Evolutionary conservation across 805 yeast species (phyloP), one percentile per base, ranked within the genome.

Genomic region (Candida awuae): DNA sequence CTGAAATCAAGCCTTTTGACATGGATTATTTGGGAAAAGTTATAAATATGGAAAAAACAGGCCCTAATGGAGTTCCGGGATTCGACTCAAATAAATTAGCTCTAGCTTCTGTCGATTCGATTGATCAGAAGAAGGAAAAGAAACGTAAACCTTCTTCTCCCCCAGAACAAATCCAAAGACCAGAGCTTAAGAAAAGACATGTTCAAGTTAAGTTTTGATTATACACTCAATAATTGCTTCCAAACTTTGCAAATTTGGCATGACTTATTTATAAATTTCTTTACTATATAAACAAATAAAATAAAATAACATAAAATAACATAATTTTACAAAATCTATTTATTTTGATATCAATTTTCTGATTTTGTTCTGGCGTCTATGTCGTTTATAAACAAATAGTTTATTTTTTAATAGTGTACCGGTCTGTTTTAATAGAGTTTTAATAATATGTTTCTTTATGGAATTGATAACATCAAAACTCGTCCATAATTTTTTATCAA

Each of bases 331-430:
- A n/a, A n/a, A n/a, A n/a, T n/a, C n/a, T n/a, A n/a, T n/a, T n/a
- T n/a, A n/a, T n/a, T n/a, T n/a, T n/a, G n/a, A 17, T 10, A 15
- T 6, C 13, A 22, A 22, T 4, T 28, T 30, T n/a, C 28, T 14
- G 14, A 29, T 15, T 21, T 35, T 37, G 26, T 39, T 39, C 8
- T 43, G 12, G 16, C 50, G 34, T 38, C 41, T 44, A 18, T 43
- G 43, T 30, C 39, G 38, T 34, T 36, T 45, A 31, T 47, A 40
- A 12, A 48, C 39, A 32, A 43, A 48, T 16, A 88, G 59, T 56
- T 84, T 86, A 54, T 85, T 85, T n/a, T 82, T 78, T 26, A 88
- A 54, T 36, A 90, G 73, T 42, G 80, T 76, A 3, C 95, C 96
- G 0, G 88, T 71, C 49, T 82, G 86, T 33, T 66, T 66, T 38